These are phyloP conservation scores for Terfezia boudieri DNA, from an alignment of 495 filamentous ascomycete species.

Conservation along the genomic window DNA sequence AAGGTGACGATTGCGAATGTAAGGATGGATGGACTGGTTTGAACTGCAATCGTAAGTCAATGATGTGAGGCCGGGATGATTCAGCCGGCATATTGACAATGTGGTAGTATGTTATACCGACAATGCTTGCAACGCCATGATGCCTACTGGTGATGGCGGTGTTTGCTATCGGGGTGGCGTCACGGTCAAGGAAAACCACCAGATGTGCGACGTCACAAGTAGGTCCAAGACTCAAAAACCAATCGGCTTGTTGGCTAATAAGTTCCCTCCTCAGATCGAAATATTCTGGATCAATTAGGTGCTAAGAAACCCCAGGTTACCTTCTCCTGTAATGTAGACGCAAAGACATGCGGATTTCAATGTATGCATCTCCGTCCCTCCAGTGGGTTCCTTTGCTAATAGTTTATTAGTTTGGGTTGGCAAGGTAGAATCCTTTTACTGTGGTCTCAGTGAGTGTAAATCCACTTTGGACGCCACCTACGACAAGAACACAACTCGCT, in stretches of 20 bases:
- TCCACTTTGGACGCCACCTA: constrained; percentile 44
- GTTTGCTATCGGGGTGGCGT: constrained; percentile 83
- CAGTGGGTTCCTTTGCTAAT: constrained; percentile 20
- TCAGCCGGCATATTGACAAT: constrained; percentile 58
- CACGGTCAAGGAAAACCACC: constrained; percentile 80
- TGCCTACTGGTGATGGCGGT: constrained; percentile 51
- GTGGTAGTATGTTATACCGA: constrained; percentile 80
- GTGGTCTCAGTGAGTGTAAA: constrained; percentile 56
- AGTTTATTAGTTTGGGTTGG: constrained; percentile 62
- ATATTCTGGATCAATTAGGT: constrained; percentile 72
- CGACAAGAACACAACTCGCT: constrained; percentile 57
- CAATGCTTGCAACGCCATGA: constrained; percentile 61
- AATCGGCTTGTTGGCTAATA: too few species aligned
- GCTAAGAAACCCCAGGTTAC: constrained; percentile 74
- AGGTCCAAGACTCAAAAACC: constrained; percentile 2
- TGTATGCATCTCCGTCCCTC: constrained; percentile 30
- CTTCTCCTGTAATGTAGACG: constrained; percentile 53
- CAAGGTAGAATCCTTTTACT: constrained; percentile 87
- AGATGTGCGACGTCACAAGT: constrained; percentile 97
- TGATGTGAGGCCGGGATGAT: constrained; percentile 71
- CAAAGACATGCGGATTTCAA: constrained; percentile 63
- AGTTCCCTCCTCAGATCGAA: constrained; percentile 21
- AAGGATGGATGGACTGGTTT: constrained; percentile 93
- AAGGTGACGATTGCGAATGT: constrained; percentile 52
- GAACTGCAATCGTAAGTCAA: constrained; percentile 59